Conservation (phyloP, 2,329 filamentous ascomycete genomes). For the Monosporascus sp. region DNA sequence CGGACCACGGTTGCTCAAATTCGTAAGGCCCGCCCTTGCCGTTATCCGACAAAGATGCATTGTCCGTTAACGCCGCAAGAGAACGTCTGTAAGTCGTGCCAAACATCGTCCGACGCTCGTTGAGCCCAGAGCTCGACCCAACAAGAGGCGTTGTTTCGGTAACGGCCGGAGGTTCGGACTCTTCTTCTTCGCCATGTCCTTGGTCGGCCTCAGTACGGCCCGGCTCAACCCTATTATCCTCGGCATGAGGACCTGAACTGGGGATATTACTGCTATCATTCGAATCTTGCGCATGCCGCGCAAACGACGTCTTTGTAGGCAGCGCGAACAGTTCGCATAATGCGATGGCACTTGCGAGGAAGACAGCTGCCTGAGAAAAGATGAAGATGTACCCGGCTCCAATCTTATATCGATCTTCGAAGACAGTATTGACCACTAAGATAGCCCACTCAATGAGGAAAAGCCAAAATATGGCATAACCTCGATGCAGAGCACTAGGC, state of each 20-base stretch:
- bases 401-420: conserved; percentile 71
- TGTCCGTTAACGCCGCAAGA: conserved; percentile 29
- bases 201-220: conserved; percentile 13
- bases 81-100: conserved; percentile 51
- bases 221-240: conserved; percentile 12
- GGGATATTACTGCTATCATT: conserved; percentile 37
- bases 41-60: conserved; percentile 21
- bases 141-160: conserved; percentile 70
- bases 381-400: conserved; percentile 76
- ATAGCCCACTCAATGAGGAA: conserved; percentile 69
- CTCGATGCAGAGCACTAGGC: conserved; percentile 79
- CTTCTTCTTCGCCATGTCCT: conserved; percentile 21
- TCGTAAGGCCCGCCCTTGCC: conserved; percentile 43
- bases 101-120: conserved; percentile 54
- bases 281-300: conserved; percentile 48
- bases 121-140: conserved; percentile 65
- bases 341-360: conserved; percentile 67
- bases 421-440: conserved; percentile 67
- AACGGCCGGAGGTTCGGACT: conserved; percentile 10
- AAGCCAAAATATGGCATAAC: conserved; percentile 79
- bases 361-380: conserved; percentile 71
- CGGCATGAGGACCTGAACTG: conserved; percentile 16
- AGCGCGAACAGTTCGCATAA: conserved; percentile 77
- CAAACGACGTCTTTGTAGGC: conserved; percentile 65
- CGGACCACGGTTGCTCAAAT: conserved; percentile 82